Evolutionary conservation across 2,329 filamentous ascomycete genomes (phyloP), one percentile per base, ranked within the genome.

Genomic region (Parastagonospora nodorum): DNA sequence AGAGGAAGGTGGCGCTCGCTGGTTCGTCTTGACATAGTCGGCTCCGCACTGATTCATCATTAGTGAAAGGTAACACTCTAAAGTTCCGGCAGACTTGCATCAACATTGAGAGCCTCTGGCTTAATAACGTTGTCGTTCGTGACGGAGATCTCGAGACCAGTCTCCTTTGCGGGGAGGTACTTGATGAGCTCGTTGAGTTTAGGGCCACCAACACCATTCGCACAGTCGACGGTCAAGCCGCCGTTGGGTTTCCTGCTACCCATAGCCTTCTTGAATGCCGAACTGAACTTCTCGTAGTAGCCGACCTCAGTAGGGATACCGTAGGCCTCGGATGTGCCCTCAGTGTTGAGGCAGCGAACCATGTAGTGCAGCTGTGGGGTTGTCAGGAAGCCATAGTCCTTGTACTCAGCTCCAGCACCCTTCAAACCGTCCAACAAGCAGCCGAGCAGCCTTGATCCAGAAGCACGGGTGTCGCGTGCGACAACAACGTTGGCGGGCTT

Each of bases 341-440:
- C 84, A 1, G 93, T 97, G 78, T 99, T 99, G 77, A 92, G 84
- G 75, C 92, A 96, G 59, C 94, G 90, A 29, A 93, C 93, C 58
- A 97, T 82, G 77, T 99, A 99, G 79, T 99, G 94, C 51, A 99
- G 83, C 78, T 97, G 94, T n/a, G 94, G 94, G 3, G 94, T 99
- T 10, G 94, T 97, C 67, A 97, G 81, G 71, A 92, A 87, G 76
- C 93, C 94, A 78, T 87, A 93, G 79, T 97, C 93, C 68, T 85
- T 85, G 69, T 85, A 88, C 53, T 90, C 85, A 47, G 88, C 85
- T 48, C 84, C 83, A 40, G 88, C 88, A 44, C 90, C 90, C 53
- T 88, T 86, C 58, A 97, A 80, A 14, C 90, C 90, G 68, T 90
- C 88, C 51, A 87, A 83, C 42, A 97, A 84, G 52, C 92, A 89